Evolutionary conservation across 805 yeast genomes (phyloP), one percentile per base, ranked within the genome.

Genomic region (Candida takata): DNA sequence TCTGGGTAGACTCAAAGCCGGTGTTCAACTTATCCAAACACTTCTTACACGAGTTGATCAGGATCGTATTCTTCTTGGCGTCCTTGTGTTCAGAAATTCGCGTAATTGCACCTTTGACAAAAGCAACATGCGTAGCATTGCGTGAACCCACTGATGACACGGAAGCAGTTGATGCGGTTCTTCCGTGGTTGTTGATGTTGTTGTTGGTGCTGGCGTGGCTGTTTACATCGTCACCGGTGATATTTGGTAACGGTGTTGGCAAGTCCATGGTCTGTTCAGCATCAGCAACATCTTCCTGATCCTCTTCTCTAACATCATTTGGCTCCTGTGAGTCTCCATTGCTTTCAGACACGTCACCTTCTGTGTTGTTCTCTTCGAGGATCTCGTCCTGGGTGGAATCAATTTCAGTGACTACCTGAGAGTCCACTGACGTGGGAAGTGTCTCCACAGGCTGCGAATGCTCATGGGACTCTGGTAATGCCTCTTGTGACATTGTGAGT

Each of bases 71-170:
- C 41, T 72, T 70, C 41, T 69, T 68, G 12, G 77, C 75, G 29
- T 82, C 92, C 49, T 79, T 81, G 40, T 74, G 69, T 24, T 55
- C 65, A 27, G 72, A 55, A 43, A 84, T 76, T 12, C 62, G 48
- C 40, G 77, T 77, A 43, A 84, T 69, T 3, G 86, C 74, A 36
- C 69, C 68, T 44, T 69, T 73, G 46, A 82, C 68, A 37, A 76
- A 67, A 10, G 52, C 34, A 13, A 54, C 40, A 15, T 64, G 61
- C 0, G 67, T 52, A 16, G 51, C 50, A 16, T 55, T 52, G 35
- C 57, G 57, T 4, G 52, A 46, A 2, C 41, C 24, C 12, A 45
- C 34, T 2, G 55, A 43, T 10, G 42, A 34, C 11, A 39, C 41
- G 12, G 56, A 47, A 5, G 43, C 45, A 5, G 40, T 35, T 1